Evolutionary conservation across 331 rosid species (phyloP), one percentile per base, ranked within the genome.

Genomic region (Malus hybrid): DNA sequence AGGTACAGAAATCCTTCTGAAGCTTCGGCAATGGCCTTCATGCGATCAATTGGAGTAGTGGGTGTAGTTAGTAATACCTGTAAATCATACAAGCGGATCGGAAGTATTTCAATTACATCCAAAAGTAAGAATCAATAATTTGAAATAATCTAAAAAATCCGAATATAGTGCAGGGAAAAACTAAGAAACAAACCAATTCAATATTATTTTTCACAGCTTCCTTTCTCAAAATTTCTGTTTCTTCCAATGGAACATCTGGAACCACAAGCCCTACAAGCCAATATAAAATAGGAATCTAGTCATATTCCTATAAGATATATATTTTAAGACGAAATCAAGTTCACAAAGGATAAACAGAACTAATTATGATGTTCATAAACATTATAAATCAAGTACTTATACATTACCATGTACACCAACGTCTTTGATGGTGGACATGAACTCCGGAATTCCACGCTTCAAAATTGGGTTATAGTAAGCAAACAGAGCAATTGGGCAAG

Each of bases 181-280:
- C 24, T n/a, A 28, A 39, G 74, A 64, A 73, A 81, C 86, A 72
- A 79, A 94, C 99, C 93, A 94, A 79, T 80, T 94, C 97, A 68
- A 94, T 87, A 60, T 87, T 81, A 78, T 90, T 32, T 75, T 92
- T 90, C 79, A 65, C 75, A 75, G 97, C 97, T 85, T 92, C 96
- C 53, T 52, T 68, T 84, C 97, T 88, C 84, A 94, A 66, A 77
- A 28, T 64, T 28, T 78, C 83, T 1, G 97, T 86, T 86, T 92
- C 97, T 82, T 92, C 99, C 60, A 91, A 82, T 57, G 98, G 97
- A 77, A 94, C 97, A 77, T 94, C 98, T 10, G 98, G 97, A 74
- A 94, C 96, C 71, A 94, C 96, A 74, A 94, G 93, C 71, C 98
- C 98, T 90, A 77, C 80, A 81, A 57, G 29, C 70, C 80, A 32